phyloP scores from a whole-genome alignment of 2,329 filamentous ascomycete species.

The Aureobasidium sp. region DNA sequence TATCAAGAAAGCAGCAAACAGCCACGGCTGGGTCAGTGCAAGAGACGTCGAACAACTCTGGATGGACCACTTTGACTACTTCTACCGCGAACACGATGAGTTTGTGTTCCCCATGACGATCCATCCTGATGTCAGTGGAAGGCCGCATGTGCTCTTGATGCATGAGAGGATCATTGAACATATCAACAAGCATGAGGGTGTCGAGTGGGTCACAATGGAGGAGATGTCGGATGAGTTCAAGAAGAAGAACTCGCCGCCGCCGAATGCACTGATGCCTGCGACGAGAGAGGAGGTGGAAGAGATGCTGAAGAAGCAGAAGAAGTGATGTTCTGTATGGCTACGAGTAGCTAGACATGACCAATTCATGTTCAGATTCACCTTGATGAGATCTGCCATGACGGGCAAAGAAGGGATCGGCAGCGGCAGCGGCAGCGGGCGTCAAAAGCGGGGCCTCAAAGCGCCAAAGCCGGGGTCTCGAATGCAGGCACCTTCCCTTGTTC shows the following conservation, averaged over 20 bases:
- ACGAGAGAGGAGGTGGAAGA: conserved; percentile 44
- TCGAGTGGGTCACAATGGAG: conserved; percentile 59
- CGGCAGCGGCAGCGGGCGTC: not conserved
- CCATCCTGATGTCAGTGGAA: conserved; percentile 59
- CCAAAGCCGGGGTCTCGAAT: not conserved
- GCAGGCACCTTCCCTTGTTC: conserved; percentile 8
- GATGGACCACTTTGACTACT: conserved; percentile 63
- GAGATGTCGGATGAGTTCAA: conserved; percentile 67
- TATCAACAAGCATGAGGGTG: conserved; percentile 55
- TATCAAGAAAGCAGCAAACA: conserved; percentile 57
- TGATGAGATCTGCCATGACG: no score
- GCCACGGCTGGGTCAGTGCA: conserved; percentile 50
- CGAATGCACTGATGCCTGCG: conserved; percentile 54
- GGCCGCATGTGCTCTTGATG: conserved; percentile 65
- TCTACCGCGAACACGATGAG: conserved; percentile 67
- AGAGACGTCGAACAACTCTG: conserved; percentile 57
- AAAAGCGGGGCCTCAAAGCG: not conserved
- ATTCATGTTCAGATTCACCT: no score
- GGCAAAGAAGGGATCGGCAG: not conserved
- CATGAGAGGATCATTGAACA: conserved; percentile 54
- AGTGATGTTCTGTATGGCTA: not conserved
- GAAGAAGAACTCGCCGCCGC: conserved; percentile 49
- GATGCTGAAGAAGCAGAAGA: conserved; percentile 22
- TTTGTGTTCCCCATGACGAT: conserved; percentile 72
- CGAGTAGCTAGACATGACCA: no score